Evolutionary conservation across 2,329 filamentous ascomycete species (phyloP), one percentile per base, ranked within the genome.

Genomic region (Xylaria sp.): DNA sequence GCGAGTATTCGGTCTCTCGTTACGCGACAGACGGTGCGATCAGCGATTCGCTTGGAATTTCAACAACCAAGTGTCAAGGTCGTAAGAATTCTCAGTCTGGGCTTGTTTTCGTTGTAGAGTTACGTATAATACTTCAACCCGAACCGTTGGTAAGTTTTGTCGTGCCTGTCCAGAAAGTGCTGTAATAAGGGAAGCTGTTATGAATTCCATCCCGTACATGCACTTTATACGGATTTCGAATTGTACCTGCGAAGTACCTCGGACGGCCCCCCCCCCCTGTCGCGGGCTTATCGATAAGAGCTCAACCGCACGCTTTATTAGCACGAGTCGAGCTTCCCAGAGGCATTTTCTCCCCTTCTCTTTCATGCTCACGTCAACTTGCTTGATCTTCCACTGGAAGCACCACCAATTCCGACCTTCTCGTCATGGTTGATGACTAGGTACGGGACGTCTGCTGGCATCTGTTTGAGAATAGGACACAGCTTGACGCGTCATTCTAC

Each of bases 1-100:
- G 47, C 5, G 44, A 42, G 16, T 35, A 30, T 51, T 55, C 30
- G 54, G 23, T n/a, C 54, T 51, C 51, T 59, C 44, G 56, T 59
- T 44, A 19, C 30, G 49, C 48, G 52, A 46, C 11, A 35, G 44
- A 49, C 46, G 53, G 4, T n/a, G 11, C 4, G 23, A 30, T 54
- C 13, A 13, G 52, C 35, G 35, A 51, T 35, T 51, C 23, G 49
- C 34, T 9, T n/a, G 48, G 9, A 9, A n/a, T 30, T 30, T 30
- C 23, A 30, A 30, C 23, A 30, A 30, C 13, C 13, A n/a, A 46
- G 5, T 4, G 30, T n/a, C 18, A 19, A 49, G 8, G 18, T 11
- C 18, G 47, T 49, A n/a, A 19, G 7, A 10, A 10, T 49, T 7
- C 30, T 30, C 18, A 30, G 18, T 7, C 18, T 49, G 47, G 6